Base-by-base conservation (phyloP, 257 asterid genomes). In the Penstemon barbatus region DNA sequence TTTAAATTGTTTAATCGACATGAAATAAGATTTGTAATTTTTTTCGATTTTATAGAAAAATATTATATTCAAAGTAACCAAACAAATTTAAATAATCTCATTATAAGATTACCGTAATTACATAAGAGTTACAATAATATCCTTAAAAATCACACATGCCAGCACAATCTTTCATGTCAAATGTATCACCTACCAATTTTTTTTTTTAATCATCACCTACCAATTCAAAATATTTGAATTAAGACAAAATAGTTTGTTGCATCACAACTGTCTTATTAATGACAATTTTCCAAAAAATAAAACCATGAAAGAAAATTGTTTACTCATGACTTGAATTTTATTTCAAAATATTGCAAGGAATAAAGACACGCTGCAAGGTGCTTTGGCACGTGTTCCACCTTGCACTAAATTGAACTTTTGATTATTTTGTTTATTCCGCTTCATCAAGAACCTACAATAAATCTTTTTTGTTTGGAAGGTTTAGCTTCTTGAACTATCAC, bases 391-490 rank as follows among this genome's bases (percentile, higher is more conserved):
- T 11, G 7, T 57, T 65, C 43, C 69, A 60, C 45, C 55, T 51
- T 73, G 69, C 71, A 62, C 41, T 68, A 68, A 71, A n/a, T 12
- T 56, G 51, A 44, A 33, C 8, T 60, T 39, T 60, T n/a, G 62
- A 61, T 38, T 68, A 41, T 9, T 49, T 43, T 59, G 40, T 53
- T 25, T 10, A 44, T 68, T 66, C 70, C 65, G 12, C 56, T 59
- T 41, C 57, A 74, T 37, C 4, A 37, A 52, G 37, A 41, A 42
- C 13, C 15, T 19, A 33, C 53, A 4, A 41, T 39, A 10, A 19
- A 36, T 10, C 48, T 45, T 39, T 45, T 65, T 53, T 4, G 40
- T 37, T 69, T 69, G 36, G 58, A 7, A 57, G 40, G 19, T 37
- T 65, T 50, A 1, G 8, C 61, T 19, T 62, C 41, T 43, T 56